Evolutionary conservation across 768 basidiomycete species (phyloP), one percentile per base, ranked within the genome.

Genomic region (Leccinum variicolor): DNA sequence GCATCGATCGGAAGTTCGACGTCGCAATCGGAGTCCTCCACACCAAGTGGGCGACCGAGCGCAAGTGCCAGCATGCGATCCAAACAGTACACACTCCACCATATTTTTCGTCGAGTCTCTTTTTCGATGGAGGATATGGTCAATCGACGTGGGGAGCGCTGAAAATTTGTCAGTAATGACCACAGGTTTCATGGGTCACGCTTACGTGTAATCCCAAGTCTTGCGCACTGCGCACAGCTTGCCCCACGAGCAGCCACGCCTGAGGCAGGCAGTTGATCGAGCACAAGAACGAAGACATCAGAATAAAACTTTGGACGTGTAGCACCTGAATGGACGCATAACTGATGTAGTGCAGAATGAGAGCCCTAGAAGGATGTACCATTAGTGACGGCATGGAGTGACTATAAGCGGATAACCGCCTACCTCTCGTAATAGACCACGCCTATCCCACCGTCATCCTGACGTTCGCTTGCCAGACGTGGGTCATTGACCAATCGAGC

Each of bases 211-310:
- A 81, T 47, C 94, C 94, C 43, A 95, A 79, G 75, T 96, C 94
- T 72, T 95, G 94, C 3, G 90, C 93, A 58, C 85, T 85, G 58
- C 94, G 85, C 49, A 96, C 84, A 23, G 91, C 94, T 71, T 95
- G 94, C 45, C 94, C 94, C 54, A 94, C 84, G 56, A 94, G 80
- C 61, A 95, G 83, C 94, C 94, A 96, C 29, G 93, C 92, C 74
- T 94, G 94, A 3, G 94, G 94, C 52, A 96, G 82, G 68, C 93
- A 94, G 67, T 96, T 96, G 64, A 95, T 81, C 54, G 92, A 93
- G 69, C 93, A 94, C 58, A 96, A 78, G 76, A 94, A 95, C 2
- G 92, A 89, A 52, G 93, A 88, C 81, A 94, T 83, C 55, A 96
- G 79, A 60, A 92, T 83, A 69, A 94, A 88, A 72, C 90, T 90